A percentile compares a stretch with the other conserved stretches of the same genome.
Conservation (phyloP, 148 eudicot genomes). For the Pharnaceum exiguum region DNA sequence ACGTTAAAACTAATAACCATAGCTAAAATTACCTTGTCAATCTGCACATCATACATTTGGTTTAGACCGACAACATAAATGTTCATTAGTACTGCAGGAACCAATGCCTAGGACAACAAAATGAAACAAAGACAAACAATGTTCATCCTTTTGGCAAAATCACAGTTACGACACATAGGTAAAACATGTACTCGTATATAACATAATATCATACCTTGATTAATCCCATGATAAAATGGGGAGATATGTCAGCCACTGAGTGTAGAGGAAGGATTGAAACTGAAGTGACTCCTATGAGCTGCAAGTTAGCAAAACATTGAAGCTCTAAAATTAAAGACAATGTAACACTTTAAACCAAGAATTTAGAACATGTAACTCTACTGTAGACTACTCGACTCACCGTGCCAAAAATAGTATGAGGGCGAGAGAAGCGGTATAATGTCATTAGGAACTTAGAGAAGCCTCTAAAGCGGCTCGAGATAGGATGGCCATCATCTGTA, state of each 20-base stretch:
- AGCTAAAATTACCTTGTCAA: constrained; percentile 24
- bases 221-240: constrained; percentile 24
- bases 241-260: constrained; percentile 34
- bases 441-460: constrained; percentile 16
- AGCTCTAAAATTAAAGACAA: background rate
- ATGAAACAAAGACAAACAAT: too few species aligned
- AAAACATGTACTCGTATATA: too few species aligned
- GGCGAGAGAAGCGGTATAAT: constrained; percentile 40
- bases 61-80: constrained; percentile 28
- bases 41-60: constrained; percentile 23
- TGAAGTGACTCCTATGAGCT: constrained; percentile 46
- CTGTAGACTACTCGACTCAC: too few species aligned
- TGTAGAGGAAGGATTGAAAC: constrained; percentile 39
- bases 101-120: constrained; percentile 19
- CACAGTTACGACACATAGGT: too few species aligned
- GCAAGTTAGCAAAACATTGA: background rate
- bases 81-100: constrained; percentile 25
- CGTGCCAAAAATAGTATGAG: constrained; percentile 47
- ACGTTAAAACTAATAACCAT: background rate
- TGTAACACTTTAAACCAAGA: too few species aligned
- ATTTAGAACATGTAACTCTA: too few species aligned
- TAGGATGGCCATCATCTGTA: background rate
- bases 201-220: constrained; percentile 28
- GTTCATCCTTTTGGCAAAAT: too few species aligned
- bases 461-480: background rate